Conservation (phyloP, 257 asterid species). For the Solanum commersonii region DNA sequence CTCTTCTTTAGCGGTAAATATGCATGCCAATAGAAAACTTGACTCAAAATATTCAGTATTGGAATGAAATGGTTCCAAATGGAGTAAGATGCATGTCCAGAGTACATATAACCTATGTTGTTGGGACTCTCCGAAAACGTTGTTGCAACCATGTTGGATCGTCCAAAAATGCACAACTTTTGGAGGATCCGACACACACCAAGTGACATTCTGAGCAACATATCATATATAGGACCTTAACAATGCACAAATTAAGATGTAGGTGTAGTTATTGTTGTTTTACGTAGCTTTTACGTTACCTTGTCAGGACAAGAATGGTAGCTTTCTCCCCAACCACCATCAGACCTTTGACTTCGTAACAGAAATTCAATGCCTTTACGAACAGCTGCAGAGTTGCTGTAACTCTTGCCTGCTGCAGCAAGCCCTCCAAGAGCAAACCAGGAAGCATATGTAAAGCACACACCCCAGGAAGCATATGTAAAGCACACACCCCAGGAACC, state of each 20-base stretch:
- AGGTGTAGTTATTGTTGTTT: neutral
- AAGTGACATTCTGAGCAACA: neutral
- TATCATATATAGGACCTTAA: neutral
- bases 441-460: conserved; percentile 68
- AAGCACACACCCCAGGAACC: conserved; percentile 84
- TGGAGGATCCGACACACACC: neutral
- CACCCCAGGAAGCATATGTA: conserved; percentile 69
- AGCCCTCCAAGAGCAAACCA: conserved; percentile 79
- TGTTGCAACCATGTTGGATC: too few relatives aligned
- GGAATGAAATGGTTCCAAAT: neutral
- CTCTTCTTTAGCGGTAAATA: neutral
- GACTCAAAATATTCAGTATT: neutral
- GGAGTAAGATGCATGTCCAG: neutral
- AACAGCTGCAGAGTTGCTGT: too few relatives aligned
- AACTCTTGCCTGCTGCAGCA: conserved; percentile 47
- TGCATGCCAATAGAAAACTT: neutral
- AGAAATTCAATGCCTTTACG: too few relatives aligned
- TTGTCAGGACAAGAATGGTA: conserved; percentile 1
- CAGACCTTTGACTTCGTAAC: too few relatives aligned
- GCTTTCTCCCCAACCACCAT: too few relatives aligned
- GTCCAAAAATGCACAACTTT: too few relatives aligned
- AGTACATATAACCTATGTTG: neutral
- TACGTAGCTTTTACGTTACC: conserved; percentile 16
- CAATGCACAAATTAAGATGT: neutral
- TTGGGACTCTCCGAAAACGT: too few relatives aligned